Evolutionary conservation across 2,329 filamentous ascomycete species (phyloP).

Genomic region (Arthrobotrys megalospora): DNA sequence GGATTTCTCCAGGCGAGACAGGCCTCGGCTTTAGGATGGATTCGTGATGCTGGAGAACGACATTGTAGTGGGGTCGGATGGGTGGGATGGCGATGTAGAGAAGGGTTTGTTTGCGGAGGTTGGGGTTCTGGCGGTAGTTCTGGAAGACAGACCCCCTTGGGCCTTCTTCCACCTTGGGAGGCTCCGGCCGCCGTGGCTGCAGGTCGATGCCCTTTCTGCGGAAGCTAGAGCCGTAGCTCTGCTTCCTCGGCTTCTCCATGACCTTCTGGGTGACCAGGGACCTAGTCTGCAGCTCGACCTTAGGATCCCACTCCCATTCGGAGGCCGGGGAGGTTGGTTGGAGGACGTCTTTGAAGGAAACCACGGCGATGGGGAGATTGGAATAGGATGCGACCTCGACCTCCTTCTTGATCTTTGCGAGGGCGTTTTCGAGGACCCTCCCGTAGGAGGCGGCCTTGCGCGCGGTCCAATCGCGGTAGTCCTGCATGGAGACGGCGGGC

Average conservation of each 20-base stretch:
- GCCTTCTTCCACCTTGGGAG: neutral
- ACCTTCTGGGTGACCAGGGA: conserved; percentile 26
- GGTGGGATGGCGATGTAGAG: conserved; percentile 31
- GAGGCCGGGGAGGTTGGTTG: conserved; percentile 40
- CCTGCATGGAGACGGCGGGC: conserved; percentile 35
- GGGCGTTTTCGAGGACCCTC: conserved; percentile 55
- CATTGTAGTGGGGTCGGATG: conserved; percentile 43
- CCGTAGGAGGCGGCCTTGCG: conserved; percentile 53
- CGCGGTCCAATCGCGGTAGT: conserved; percentile 51
- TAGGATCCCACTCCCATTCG: conserved; percentile 59
- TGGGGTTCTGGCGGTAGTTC: conserved; percentile 53
- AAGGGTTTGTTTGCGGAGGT: conserved; percentile 32
- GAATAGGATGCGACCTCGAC: conserved; percentile 50
- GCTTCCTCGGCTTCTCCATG: conserved; percentile 35
- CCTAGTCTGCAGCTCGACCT: conserved; percentile 28
- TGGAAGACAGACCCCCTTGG: conserved; percentile 27
- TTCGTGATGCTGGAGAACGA: conserved; percentile 45
- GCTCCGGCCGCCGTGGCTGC: conserved; percentile 37
- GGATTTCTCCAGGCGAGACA: conserved; percentile 9
- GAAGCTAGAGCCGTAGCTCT: conserved; percentile 42
- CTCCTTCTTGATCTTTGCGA: conserved; percentile 56
- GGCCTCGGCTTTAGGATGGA: conserved; percentile 35
- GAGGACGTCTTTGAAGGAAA: conserved; percentile 52
- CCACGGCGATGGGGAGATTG: conserved; percentile 23
- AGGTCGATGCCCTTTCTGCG: conserved; percentile 40